Percentiles rank a stretch among this genome's conserved stretches.
Evolutionary conservation across 176 grass and related monocot species (phyloP).

Genomic region (Coix lacrymajobi): DNA sequence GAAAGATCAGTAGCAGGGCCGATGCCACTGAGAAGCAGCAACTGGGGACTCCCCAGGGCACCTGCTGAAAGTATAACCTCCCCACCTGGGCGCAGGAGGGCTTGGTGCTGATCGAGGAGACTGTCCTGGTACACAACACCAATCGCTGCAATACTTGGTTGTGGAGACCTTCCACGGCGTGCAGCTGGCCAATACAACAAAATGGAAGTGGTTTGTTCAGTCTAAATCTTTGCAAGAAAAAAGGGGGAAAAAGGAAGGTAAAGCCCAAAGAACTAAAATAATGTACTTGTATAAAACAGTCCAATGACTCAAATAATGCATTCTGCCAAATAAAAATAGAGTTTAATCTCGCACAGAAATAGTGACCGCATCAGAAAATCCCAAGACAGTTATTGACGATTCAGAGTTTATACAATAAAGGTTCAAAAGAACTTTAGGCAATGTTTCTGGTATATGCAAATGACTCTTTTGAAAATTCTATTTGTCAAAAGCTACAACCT

Average conservation of each 20-base stretch:
- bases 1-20: slow-evolving; percentile 59
- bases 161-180: slow-evolving; percentile 21
- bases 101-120: slow-evolving; percentile 57
- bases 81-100: slow-evolving; percentile 55
- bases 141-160: slow-evolving; percentile 32
- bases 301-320: neutral
- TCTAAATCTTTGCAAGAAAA: neutral
- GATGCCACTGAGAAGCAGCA: slow-evolving; percentile 75
- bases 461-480: neutral
- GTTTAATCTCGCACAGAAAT: neutral
- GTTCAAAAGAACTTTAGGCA: neutral
- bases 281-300: neutral
- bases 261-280: neutral
- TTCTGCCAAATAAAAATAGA: neutral
- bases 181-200: slow-evolving; percentile 15
- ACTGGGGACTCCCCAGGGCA: slow-evolving; percentile 65
- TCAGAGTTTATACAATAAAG: neutral
- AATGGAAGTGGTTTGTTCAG: neutral
- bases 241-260: neutral
- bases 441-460: neutral
- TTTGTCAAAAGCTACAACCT: neutral
- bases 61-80: slow-evolving; percentile 86
- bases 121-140: slow-evolving; percentile 71
- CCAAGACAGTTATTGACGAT: neutral
- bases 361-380: neutral